Evolutionary conservation across 2,329 filamentous ascomycete genomes (phyloP), one percentile per base, ranked within the genome.

Genomic region (Aspergillus thermomutatus): DNA sequence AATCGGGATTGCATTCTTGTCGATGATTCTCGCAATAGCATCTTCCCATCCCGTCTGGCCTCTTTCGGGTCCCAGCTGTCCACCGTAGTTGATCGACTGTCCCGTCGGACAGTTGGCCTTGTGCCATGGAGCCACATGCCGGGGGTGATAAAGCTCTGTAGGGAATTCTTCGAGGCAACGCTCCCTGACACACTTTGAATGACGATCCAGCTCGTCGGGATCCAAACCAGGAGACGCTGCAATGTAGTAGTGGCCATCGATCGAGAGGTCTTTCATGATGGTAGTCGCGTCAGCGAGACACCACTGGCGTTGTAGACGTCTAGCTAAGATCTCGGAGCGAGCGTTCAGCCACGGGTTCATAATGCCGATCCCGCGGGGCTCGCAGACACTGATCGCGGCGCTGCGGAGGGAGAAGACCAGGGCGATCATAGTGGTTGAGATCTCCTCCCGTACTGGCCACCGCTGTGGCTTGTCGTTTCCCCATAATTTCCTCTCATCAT

Each of bases 241-340:
- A n/a, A 61, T 27, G 49, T 55, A 61, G n/a, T 61, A 61, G 9
- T 60, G 59, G n/a, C 59, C 59, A 48, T 60, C 57, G 19, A 61
- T 56, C 21, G 52, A 17, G 3, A 61, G 54, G 26, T 61, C 37
- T 26, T 57, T 61, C 3, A 60, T 28, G 3, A 49, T 41, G 1
- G 54, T 61, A n/a, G 50, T 54, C 28, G 56, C 50, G n/a, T 61
- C 59, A 5, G 57, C 57, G 34, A 60, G n/a, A 34, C 59, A 61
- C 53, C 48, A 52, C 47, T 60, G 59, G 6, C 48, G 27, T 25
- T 41, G 31, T 14, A 61, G 47, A 9, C 57, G 57, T 25, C 48
- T 48, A 1, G 8, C 43, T 4, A 61, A 31, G 47, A 61, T 54
- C 17, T 53, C 43, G 9, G 59, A 61, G 5, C 54, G 54, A 21